Base-by-base conservation (phyloP, 169 alveolate species). In the Plasmodium coatneyi region DNA sequence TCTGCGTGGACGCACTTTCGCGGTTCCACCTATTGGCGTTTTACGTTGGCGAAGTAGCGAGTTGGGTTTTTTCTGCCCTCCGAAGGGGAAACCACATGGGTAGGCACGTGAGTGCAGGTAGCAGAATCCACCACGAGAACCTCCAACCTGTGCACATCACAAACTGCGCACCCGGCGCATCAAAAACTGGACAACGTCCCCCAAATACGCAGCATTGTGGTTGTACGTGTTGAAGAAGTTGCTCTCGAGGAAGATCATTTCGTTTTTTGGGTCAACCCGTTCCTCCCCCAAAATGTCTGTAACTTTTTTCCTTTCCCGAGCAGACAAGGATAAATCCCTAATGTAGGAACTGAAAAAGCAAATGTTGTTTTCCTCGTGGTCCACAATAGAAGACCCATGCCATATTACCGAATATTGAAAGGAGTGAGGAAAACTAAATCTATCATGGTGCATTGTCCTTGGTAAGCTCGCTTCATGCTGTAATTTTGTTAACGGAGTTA, bases 381-480 rank as follows among this genome's bases (percentile, higher is more conserved):
- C 84, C 4, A 95, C 97, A 9, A 92, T 82, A 19, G 97, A 95
- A 3, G 92, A 82, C 1, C 97, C 97, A 81, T 93, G 92, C 98
- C 98, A 96, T 41, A 83, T 92, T 16, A 95, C 95, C 71, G 91
- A 95, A 70, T 96, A 96, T 5, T 96, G 98, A 36, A 96, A 80
- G 9, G 93, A 81, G 83, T 96, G 98, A 16, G 98, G 98, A 82
- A 96, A 95, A 52, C 49, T 79, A 94, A 95, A 96, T 41, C 98
- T 46, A 25, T 95, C 89, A 49, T 91, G 95, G 49, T 79, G 96
- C 96, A 95, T 22, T 22, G 97, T 94, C 36, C 95, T 90, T 19
- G 98, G 98, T 30, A 96, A 72, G 16, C 83, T 76, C n/a, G 98
- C 84, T 66, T 96, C 96, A 78, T 96, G 98, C 49, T 96, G 98